phyloP scores from a whole-genome alignment of 257 asterid species.

The Eucommia ulmoides region DNA sequence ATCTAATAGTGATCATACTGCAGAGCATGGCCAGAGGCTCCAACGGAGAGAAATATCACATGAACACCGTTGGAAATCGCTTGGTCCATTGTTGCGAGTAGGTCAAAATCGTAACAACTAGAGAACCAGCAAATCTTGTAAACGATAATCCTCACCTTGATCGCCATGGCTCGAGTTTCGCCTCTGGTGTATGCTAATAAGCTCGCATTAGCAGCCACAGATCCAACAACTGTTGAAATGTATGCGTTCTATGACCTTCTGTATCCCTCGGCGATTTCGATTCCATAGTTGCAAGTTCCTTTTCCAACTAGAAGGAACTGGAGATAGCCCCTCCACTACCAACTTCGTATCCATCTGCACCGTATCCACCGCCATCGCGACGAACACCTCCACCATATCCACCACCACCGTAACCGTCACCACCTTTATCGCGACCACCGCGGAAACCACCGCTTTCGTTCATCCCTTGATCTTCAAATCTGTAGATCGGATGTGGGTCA shows the following conservation, averaged over 20 bases:
- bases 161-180: slow-evolving; percentile 90
- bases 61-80: slow-evolving; percentile 72
- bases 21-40: slow-evolving; percentile 58
- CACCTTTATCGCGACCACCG: no score
- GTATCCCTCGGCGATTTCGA: slow-evolving; percentile 71
- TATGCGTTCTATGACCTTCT: slow-evolving; percentile 97
- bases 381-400: no score
- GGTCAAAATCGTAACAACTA: slow-evolving; percentile 83
- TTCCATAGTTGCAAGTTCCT: slow-evolving; percentile 42
- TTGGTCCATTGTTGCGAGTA: slow-evolving; percentile 71
- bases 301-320: slow-evolving; percentile 64
- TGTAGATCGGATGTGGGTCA: no score
- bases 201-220: slow-evolving; percentile 59
- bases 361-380: no score
- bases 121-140: slow-evolving; percentile 71
- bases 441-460: no score
- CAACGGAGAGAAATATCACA: slow-evolving; percentile 78
- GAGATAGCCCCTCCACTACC: slow-evolving; percentile 51
- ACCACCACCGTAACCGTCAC: no score
- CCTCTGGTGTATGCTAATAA: slow-evolving; percentile 62
- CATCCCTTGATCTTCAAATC: no score
- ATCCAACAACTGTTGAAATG: slow-evolving; percentile 86
- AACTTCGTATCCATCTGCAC: no score
- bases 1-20: slow-evolving; percentile 57
- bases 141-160: slow-evolving; percentile 69